Base-by-base conservation (phyloP, 2,329 filamentous ascomycete genomes). In the Raffaelea ambrosiae region DNA sequence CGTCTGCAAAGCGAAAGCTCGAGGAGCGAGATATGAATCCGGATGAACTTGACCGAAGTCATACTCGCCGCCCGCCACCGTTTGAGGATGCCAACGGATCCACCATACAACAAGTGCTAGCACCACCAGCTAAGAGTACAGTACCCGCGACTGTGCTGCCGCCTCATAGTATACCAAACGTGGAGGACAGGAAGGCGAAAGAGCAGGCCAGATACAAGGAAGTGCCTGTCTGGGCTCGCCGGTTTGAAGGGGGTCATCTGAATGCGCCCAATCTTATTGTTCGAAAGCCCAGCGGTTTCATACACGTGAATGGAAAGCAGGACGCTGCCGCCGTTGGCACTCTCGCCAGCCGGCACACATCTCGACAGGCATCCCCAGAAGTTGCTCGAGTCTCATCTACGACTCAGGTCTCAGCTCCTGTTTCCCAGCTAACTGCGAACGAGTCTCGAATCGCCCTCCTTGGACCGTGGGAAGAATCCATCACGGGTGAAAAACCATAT, bases 401-500 rank as follows among this genome's bases (percentile, higher is more conserved):
- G 3, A 13, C 8, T 20, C 29, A 16, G 10, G 10, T 8, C 20
- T 33, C 19, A 21, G 20, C 31, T 19, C 13, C 51, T 48, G 26
- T 29, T 3, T 8, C 40, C 19, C 48, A 8, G 16, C 8, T 19
- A 5, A 5, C 35, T 38, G 51, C 49, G 21, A 54, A 42, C 47
- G 54, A 53, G 8, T 40, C 50, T 3, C 49, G 52, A 2, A 29
- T 51, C 2, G 53, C 48, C 56, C 39, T 68, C 21, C 62, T 82
- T 3, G 76, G 76, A 0, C 68, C 73, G 1, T 84, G 82, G 81
- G 82, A 86, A 57, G 66, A 73, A 21, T 79, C 82, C 31, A 83
- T 95, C 42, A 83, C 81, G 2, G 81, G 84, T 43, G 70, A 78
- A 10, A 79, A 81, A 51, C 86, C 86, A 0, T 76, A 81, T 48